Evolutionary conservation across 495 filamentous ascomycete genomes (phyloP), one percentile per base, ranked within the genome.

Genomic region (Gamarada debralockiae): DNA sequence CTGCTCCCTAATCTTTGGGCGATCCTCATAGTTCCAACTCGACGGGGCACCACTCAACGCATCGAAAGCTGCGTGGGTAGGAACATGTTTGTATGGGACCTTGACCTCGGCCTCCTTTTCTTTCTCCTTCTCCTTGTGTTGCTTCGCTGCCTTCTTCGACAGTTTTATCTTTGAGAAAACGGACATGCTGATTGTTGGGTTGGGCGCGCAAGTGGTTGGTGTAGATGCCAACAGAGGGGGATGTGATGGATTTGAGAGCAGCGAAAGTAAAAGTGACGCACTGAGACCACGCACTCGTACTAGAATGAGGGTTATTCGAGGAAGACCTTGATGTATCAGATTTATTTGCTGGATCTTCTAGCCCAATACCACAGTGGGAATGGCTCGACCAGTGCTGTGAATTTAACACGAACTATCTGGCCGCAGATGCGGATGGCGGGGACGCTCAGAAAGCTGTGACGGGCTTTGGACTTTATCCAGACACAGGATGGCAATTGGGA

Each of bases 21-120:
- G 21, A 44, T 64, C 61, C 20, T 53, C 55, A 25, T 47, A 61
- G 48, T 69, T 70, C 72, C 73, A 80, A 21, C 62, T 70, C 0
- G 71, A 64, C 6, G 80, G 81, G 2, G 74, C 73, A 15, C 72
- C 70, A n/a, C 72, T 68, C 36, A 82, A 48, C 43, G 82, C 75
- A 58, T 86, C 79, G 34, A 68, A 59, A 44, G 75, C 76, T 36
- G 79, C 79, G 65, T 83, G 79, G 25, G 67, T 78, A 20, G 77
- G 75, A n/a, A 80, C 59, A 54, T 83, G 79, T 52, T 64, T 71
- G 59, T 83, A 83, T 15, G 73, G 72, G 34, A 53, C 50, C 13
- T 61, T 27, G 2, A 14, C 34, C 23, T 58, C 72, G 67, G 20
- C 67, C 54, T 58, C 73, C 72, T 64, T 57, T 63, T 65, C 69